phyloP scores from a whole-genome alignment of 169 alveolate species.

The Nephromyces sp. region DNA sequence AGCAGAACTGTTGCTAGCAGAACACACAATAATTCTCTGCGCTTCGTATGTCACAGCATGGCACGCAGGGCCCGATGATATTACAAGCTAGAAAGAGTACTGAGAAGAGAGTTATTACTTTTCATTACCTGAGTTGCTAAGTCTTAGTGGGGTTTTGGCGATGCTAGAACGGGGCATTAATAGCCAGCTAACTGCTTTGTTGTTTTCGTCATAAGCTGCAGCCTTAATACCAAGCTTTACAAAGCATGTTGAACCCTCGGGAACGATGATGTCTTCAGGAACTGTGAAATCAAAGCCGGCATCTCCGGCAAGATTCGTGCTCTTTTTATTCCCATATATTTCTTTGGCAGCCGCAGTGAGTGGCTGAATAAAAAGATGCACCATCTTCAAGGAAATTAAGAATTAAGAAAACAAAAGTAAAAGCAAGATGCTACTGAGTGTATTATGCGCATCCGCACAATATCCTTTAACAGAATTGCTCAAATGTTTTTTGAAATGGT shows the following conservation, averaged over 20 bases:
- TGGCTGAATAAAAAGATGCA: too few relatives aligned
- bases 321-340: too few relatives aligned
- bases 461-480: too few relatives aligned
- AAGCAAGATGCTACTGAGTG: too few relatives aligned
- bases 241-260: conserved; percentile 61
- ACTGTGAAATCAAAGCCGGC: conserved; percentile 76
- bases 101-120: neutral
- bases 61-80: neutral
- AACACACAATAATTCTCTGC: neutral
- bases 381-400: too few relatives aligned
- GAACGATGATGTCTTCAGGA: conserved; percentile 57
- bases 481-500: too few relatives aligned
- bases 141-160: conserved; percentile 74
- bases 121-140: conserved; percentile 68
- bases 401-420: too few relatives aligned
- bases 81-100: neutral
- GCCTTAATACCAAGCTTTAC: conserved; percentile 71
- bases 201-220: conserved; percentile 49
- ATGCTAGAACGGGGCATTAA: conserved; percentile 73
- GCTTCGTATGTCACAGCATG: neutral
- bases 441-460: too few relatives aligned
- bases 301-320: conserved; percentile 76
- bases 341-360: too few relatives aligned
- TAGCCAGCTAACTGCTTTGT: conserved; percentile 44
- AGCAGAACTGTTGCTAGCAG: neutral